Conservation (phyloP, 441 rosid genomes). For the Theobroma grandiflorum region DNA sequence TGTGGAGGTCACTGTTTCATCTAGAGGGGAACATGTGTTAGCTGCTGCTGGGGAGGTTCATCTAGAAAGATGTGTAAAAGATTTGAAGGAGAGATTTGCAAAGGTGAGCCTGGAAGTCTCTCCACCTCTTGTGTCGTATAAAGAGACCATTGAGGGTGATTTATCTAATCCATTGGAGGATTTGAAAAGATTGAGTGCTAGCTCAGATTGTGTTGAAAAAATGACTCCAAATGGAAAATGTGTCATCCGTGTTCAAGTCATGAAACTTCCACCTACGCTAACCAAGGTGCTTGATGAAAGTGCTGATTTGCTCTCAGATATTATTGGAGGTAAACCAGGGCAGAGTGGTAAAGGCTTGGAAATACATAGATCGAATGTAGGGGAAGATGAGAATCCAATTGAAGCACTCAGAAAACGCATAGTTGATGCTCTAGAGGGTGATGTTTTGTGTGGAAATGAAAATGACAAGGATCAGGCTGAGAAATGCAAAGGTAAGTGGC, state of each 20-base stretch:
- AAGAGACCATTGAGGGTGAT: conserved; percentile 86
- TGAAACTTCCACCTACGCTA: conserved; percentile 76
- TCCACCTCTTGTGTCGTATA: conserved; percentile 89
- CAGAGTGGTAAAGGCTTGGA: conserved; percentile 54
- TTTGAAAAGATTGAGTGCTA: conserved; percentile 61
- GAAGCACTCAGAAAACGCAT: conserved; percentile 59
- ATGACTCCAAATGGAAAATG: conserved; percentile 81
- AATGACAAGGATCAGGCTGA: conserved; percentile 66
- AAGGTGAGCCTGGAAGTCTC: conserved; percentile 87
- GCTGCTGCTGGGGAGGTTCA: conserved; percentile 98
- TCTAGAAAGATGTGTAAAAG: conserved; percentile 88
- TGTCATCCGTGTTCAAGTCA: conserved; percentile 71
- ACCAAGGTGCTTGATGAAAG: conserved; percentile 90
- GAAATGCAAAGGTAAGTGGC: conserved; percentile 78
- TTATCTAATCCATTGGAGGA: conserved; percentile 62
- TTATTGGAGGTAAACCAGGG: conserved; percentile 68
- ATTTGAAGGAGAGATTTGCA: conserved; percentile 91
- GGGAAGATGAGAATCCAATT: conserved; percentile 58
- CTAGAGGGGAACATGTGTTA: conserved; percentile 93
- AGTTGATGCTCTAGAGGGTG: conserved; percentile 64
- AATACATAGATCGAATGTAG: conserved; percentile 42
- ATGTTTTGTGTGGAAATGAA: conserved; percentile 53
- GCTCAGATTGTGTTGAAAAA: conserved; percentile 76
- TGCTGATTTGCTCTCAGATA: conserved; percentile 71
- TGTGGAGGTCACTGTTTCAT: conserved; percentile 87